Evolutionary conservation across 2,329 filamentous ascomycete species (phyloP).

Genomic region (Diatrype stigma): DNA sequence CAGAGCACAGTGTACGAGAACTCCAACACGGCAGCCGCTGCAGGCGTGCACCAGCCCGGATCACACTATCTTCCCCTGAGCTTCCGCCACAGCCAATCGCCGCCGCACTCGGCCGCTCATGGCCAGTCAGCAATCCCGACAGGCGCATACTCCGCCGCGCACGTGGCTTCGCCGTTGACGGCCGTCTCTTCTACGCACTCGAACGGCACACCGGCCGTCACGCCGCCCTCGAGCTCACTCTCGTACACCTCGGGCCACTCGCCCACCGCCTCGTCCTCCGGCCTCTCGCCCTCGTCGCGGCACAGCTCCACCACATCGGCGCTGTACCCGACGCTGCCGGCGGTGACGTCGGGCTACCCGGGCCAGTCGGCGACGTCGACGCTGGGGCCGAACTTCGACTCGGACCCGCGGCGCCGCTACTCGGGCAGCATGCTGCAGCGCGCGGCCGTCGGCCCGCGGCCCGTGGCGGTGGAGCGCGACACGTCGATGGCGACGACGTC

Average conservation of each 20-base stretch:
- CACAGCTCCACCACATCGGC: constrained; percentile 57
- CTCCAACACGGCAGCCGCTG: constrained; percentile 73
- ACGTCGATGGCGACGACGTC: constrained; percentile 37
- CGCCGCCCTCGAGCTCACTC: constrained; percentile 69
- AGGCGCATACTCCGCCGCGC: constrained; percentile 44
- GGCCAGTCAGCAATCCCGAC: constrained; percentile 32
- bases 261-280: constrained; percentile 65
- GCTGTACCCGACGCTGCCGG: constrained; percentile 72
- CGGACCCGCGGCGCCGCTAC: constrained; percentile 60
- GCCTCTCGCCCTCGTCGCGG: constrained; percentile 63
- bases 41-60: constrained; percentile 72
- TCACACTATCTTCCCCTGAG: constrained; percentile 57
- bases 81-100: constrained; percentile 54
- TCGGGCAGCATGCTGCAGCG: constrained; percentile 65
- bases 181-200: constrained; percentile 52
- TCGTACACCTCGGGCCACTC: constrained; percentile 78
- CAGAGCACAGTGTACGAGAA: constrained; percentile 95
- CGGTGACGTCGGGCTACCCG: constrained; percentile 65
- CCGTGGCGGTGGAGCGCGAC: constrained; percentile 33
- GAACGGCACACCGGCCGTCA: constrained; percentile 68
- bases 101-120: constrained; percentile 30
- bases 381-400: constrained; percentile 63
- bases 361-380: constrained; percentile 66
- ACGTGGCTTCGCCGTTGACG: constrained; percentile 58
- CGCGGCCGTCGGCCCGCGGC: constrained; percentile 42